Conservation (phyloP, 805 yeast genomes). For the Kodamaea kaohsiungensis region DNA sequence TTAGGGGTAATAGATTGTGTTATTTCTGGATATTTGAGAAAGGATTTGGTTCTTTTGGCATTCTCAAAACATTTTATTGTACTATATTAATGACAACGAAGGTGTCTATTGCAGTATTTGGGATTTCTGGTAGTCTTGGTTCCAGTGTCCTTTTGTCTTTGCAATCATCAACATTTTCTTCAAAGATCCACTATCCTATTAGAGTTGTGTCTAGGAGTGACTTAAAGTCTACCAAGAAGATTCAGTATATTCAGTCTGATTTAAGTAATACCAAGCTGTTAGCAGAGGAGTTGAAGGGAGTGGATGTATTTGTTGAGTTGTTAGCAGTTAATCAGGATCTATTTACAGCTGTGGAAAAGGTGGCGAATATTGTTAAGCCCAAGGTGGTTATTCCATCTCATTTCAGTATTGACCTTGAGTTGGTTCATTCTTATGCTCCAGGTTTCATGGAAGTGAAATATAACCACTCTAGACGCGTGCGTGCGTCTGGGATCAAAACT, state of each 20-base stretch:
- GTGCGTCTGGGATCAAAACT: slow-evolving; percentile 48
- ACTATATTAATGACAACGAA: not conserved
- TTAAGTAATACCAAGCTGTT: slow-evolving; percentile 23
- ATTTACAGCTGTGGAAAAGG: slow-evolving; percentile 35
- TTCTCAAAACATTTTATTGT: no score
- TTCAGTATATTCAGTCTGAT: slow-evolving; percentile 42
- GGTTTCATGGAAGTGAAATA: slow-evolving; percentile 35
- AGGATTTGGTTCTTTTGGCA: no score
- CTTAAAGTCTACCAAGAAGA: slow-evolving; percentile 27
- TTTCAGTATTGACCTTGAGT: slow-evolving; percentile 50
- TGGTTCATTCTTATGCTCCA: slow-evolving; percentile 29
- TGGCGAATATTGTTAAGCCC: slow-evolving; percentile 44
- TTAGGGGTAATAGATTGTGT: not conserved
- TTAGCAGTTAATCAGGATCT: slow-evolving; percentile 28
- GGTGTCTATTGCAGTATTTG: slow-evolving; percentile 48
- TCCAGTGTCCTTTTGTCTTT: slow-evolving; percentile 48
- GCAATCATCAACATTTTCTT: slow-evolving; percentile 41
- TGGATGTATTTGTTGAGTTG: slow-evolving; percentile 53
- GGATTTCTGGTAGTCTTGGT: slow-evolving; percentile 55
- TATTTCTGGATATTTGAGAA: no score
- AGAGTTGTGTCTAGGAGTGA: slow-evolving; percentile 50
- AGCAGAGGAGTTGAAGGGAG: slow-evolving; percentile 43
- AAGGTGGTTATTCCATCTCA: slow-evolving; percentile 60
- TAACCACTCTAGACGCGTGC: slow-evolving; percentile 37
- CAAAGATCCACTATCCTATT: slow-evolving; percentile 48